phyloP scores from a whole-genome alignment of 2,329 filamentous ascomycete species.

The Clonostachys rhizophaga region DNA sequence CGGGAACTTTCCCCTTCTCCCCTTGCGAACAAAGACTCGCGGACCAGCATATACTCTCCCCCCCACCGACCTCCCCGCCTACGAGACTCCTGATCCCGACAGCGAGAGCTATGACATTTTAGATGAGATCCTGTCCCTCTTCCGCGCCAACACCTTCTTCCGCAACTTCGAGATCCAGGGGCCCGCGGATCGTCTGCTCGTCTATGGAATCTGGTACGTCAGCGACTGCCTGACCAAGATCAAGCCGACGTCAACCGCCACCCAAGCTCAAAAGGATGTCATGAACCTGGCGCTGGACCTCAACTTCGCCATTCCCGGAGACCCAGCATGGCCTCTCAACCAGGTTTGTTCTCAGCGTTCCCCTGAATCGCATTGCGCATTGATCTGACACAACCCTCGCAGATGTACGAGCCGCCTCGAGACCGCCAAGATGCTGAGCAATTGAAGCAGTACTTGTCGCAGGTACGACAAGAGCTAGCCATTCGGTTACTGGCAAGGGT shows the following conservation, averaged over 20 bases:
- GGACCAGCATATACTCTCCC: constrained; percentile 90
- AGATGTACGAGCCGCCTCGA: constrained; percentile 84
- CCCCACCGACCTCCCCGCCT: constrained; percentile 51
- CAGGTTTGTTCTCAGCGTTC: constrained; percentile 47
- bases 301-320: constrained; percentile 91
- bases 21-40: constrained; percentile 89
- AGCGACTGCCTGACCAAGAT: constrained; percentile 89
- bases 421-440: constrained; percentile 88
- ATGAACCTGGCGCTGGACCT: constrained; percentile 86
- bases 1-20: constrained; percentile 93
- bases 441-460: constrained; percentile 82
- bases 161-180: constrained; percentile 99
- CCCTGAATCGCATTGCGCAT: too few relatives aligned
- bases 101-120: constrained; percentile 93
- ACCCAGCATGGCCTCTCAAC: constrained; percentile 89
- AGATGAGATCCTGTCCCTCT: constrained; percentile 87
- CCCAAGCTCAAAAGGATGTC: constrained; percentile 66
- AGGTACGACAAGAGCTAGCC: constrained; percentile 90
- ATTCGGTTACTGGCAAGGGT: constrained; percentile 77
- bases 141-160: constrained; percentile 98
- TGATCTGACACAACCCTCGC: neutral
- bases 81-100: constrained; percentile 72
- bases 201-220: constrained; percentile 95
- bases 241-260: constrained; percentile 63
- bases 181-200: constrained; percentile 85